Evolutionary conservation across 768 basidiomycete genomes (phyloP).

Genomic region (Artomyces pyxidatus): DNA sequence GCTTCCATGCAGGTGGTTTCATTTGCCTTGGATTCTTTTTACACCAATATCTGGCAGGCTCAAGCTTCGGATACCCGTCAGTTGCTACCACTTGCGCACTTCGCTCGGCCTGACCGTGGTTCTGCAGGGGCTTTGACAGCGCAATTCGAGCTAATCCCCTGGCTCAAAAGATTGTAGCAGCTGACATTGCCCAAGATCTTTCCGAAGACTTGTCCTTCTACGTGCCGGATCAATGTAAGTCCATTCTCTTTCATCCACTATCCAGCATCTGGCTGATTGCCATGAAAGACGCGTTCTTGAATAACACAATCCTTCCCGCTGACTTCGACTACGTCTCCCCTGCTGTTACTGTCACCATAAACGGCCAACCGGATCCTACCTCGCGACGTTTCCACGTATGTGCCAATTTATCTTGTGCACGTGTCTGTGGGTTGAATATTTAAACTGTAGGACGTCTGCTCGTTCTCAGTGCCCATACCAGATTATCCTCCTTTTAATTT

Average conservation of each 20-base stretch:
- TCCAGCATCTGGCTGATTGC: neutral
- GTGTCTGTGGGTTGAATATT: neutral
- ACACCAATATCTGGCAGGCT: conserved; percentile 47
- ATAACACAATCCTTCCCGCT: conserved; percentile 20
- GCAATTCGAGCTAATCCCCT: conserved; percentile 45
- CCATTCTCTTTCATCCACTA: neutral
- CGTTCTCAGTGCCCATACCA: neutral
- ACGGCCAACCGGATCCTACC: conserved; percentile 22
- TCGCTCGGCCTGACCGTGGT: neutral
- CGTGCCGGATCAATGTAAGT: conserved; percentile 44
- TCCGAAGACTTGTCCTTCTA: conserved; percentile 34
- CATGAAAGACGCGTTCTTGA: conserved; percentile 22
- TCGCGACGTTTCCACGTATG: conserved; percentile 28
- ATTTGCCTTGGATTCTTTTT: conserved; percentile 57
- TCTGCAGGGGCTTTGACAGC: conserved; percentile 46
- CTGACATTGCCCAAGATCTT: conserved; percentile 39
- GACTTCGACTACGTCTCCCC: conserved; percentile 26
- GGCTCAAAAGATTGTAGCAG: conserved; percentile 49
- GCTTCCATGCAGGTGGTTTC: conserved; percentile 35
- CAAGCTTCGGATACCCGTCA: conserved; percentile 41
- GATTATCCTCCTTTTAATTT: conserved; percentile 9
- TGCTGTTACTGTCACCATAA: conserved; percentile 19
- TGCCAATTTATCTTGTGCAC: neutral
- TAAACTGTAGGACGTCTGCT: conserved; percentile 25
- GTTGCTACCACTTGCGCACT: conserved; percentile 14